A percentile compares a stretch with the other conserved stretches of the same genome.
Conservation (phyloP, 163 green algal species). For the Prototheca wickerhamii region DNA sequence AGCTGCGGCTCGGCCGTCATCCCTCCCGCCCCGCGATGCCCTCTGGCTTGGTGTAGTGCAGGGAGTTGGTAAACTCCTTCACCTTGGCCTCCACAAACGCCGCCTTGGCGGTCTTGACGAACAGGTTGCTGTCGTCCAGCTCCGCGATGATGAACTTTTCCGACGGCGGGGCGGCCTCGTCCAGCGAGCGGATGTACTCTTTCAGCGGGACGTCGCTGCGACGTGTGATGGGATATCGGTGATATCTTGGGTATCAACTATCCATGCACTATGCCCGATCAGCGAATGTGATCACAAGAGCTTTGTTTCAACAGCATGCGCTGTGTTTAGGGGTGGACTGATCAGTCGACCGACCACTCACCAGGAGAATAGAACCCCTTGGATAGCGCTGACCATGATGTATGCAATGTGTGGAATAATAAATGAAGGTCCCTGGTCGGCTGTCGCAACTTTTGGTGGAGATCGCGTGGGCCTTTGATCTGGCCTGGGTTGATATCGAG, state of each 20-base stretch:
- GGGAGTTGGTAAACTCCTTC: conserved; percentile 28
- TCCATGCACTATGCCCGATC: neutral
- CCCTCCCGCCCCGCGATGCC: neutral
- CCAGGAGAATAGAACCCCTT: conserved; percentile 11
- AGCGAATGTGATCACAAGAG: neutral
- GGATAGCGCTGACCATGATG: conserved; percentile 9
- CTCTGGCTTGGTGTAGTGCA: conserved; percentile 8
- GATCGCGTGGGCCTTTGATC: neutral
- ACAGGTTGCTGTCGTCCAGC: conserved; percentile 47
- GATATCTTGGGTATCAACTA: neutral
- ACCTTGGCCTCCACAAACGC: conserved; percentile 16
- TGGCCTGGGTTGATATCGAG: no score
- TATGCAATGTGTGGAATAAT: neutral
- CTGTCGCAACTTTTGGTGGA: neutral
- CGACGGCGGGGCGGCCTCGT: conserved; percentile 19
- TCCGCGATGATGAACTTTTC: conserved; percentile 43
- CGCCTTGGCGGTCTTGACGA: conserved; percentile 12
- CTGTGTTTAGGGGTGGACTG: neutral
- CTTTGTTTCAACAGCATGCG: neutral
- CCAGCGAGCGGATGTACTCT: conserved; percentile 42
- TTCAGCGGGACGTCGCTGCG: conserved; percentile 49
- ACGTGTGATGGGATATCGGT: neutral
- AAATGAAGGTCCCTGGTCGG: no score
- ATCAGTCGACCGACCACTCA: neutral
- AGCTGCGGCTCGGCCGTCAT: neutral